Evolutionary conservation across 495 filamentous ascomycete genomes (phyloP), one percentile per base, ranked within the genome.

Genomic region (Monascus purpureus): DNA sequence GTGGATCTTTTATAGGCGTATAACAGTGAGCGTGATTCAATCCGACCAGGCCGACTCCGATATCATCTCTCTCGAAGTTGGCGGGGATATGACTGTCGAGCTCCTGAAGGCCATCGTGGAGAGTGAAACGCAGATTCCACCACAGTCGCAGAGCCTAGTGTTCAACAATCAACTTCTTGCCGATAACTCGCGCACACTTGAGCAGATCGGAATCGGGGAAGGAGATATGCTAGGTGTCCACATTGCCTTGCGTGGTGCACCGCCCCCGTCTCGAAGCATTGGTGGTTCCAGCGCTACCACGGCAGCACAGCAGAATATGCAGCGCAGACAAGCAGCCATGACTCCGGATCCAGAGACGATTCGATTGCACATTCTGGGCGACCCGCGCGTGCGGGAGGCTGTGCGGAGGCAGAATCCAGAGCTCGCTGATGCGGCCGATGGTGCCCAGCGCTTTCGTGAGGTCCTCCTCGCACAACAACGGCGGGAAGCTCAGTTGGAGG

Each of bases 181-280:
- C 28, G 76, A 84, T 51, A 77, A 87, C 40, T 52, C 67, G 16
- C 80, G 80, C 51, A 93, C 84, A 4, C 67, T 97, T 29, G 68
- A 80, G 33, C 70, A 90, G 40, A 72, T 82, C n/a, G 69, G 77
- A 7, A 81, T 97, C 42, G 72, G 63, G 17, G 82, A 93, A 55
- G 85, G 85, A 31, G 92, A 95, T 39, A 87, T 97, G 84, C 65
- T 97, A 23, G 83, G 79, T 8, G 67, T 94, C 31, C 79, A 88
- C 49, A 75, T 88, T 37, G 67, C 68, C 29, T 33, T 55, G 24
- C 43, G 42, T 14, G 31, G 32, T 6, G 41, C 45, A n/a, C 43
- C 39, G 12, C 22, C 41, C 19, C 44, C 46, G 14, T 12, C 50
- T 29, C 40, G 45, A 3, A 36, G 32, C 15, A 18, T 35, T 17